Evolutionary conservation across 2,329 filamentous ascomycete species (phyloP).

Genomic region (Fusarium bactridioides): DNA sequence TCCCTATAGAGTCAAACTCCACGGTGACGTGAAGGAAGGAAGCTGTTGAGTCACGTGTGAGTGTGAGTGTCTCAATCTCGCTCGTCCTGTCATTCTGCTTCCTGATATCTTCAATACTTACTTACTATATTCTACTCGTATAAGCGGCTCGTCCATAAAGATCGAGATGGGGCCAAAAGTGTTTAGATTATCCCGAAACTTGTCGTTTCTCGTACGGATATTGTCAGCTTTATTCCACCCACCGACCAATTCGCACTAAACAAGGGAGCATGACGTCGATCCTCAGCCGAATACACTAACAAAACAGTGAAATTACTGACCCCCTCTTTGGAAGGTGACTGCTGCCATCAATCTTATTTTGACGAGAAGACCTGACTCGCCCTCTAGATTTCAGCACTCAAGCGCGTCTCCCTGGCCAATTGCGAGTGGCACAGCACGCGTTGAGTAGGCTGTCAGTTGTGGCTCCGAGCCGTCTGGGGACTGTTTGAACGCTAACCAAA

Average conservation of each 20-base stretch:
- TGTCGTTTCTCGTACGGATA: not conserved
- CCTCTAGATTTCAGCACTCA: not conserved
- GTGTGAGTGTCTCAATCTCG: not conserved
- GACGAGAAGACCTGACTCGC: slow-evolving; percentile 19
- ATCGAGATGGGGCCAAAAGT: not conserved
- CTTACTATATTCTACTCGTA: not conserved
- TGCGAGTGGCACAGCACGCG: slow-evolving; percentile 6
- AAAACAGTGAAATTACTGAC: slow-evolving; percentile 14
- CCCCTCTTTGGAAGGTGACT: slow-evolving; percentile 27
- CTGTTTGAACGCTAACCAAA: slow-evolving; percentile 25
- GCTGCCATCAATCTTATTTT: slow-evolving; percentile 21
- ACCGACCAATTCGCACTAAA: slow-evolving; percentile 1
- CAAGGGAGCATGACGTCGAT: slow-evolving; percentile 25
- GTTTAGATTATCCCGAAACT: not conserved
- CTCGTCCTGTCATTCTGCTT: not conserved
- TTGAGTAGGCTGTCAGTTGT: slow-evolving; percentile 32
- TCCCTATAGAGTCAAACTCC: not conserved
- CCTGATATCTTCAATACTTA: not conserved
- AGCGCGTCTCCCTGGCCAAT: slow-evolving; percentile 22
- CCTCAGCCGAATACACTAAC: not conserved
- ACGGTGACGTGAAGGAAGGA: not conserved
- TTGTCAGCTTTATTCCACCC: not conserved
- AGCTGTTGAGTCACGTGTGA: not conserved
- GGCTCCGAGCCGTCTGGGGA: slow-evolving; percentile 25
- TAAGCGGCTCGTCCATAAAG: not conserved